Evolutionary conservation across 805 yeast species (phyloP).

Genomic region (Hanseniaspora guilliermondii): DNA sequence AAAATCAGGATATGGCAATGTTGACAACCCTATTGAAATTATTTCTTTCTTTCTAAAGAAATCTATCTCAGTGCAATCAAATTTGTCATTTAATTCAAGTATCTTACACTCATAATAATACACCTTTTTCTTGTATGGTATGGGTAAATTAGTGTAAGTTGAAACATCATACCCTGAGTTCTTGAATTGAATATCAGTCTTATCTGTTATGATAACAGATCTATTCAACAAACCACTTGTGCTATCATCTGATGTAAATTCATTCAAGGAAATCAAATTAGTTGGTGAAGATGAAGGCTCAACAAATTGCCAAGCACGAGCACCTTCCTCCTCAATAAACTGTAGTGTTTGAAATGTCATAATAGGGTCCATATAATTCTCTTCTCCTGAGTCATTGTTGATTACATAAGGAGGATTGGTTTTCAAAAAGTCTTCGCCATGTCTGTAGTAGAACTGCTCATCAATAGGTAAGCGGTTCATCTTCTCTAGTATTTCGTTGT

Average conservation of each 20-base stretch:
- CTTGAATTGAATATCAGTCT: slow-evolving; percentile 46
- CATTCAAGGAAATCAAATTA: slow-evolving; percentile 26
- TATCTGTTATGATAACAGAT: slow-evolving; percentile 51
- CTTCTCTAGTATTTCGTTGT: slow-evolving; percentile 44
- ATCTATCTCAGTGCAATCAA: slow-evolving; percentile 12
- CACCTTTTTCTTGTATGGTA: slow-evolving; percentile 70
- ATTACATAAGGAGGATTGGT: slow-evolving; percentile 34
- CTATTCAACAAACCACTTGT: slow-evolving; percentile 33
- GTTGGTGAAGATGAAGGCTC: slow-evolving; percentile 26
- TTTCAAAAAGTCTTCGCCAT: slow-evolving; percentile 30
- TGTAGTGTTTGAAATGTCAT: slow-evolving; percentile 26
- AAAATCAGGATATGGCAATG: slow-evolving; percentile 87
- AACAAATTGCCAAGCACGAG: slow-evolving; percentile 78
- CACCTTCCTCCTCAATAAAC: slow-evolving; percentile 76
- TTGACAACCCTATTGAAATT: slow-evolving; percentile 66
- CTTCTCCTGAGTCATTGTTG: slow-evolving; percentile 23
- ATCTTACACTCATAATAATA: slow-evolving; percentile 83
- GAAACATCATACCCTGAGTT: slow-evolving; percentile 50
- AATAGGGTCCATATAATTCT: slow-evolving; percentile 24
- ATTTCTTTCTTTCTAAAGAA: slow-evolving; percentile 30
- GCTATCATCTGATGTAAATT: slow-evolving; percentile 10
- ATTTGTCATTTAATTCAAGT: slow-evolving; percentile 41
- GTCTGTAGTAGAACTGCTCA: slow-evolving; percentile 31
- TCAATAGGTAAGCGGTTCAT: slow-evolving; percentile 43
- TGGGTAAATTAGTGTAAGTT: slow-evolving; percentile 69